A percentile compares a stretch with the other conserved stretches of the same genome.
These are phyloP conservation scores for Ceratorhiza oryzae-sativae DNA, from an alignment of 1,284 basidiomycete genomes.

Conservation along the genomic window DNA sequence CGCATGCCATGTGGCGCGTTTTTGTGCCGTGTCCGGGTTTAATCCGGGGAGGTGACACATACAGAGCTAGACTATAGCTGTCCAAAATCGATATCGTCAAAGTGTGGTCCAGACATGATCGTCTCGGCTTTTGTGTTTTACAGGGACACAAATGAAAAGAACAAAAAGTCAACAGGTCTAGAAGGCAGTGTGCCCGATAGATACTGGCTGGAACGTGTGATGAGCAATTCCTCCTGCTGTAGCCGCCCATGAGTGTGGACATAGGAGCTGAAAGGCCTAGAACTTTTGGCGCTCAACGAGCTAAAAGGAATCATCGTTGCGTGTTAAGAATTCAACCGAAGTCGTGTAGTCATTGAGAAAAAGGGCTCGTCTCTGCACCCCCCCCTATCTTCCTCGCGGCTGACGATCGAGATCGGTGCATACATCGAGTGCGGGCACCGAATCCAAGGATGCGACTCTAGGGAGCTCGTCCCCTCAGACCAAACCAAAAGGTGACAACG, in stretches of 20 bases:
- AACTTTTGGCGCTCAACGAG: too few relatives aligned
- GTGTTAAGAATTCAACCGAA: neutral
- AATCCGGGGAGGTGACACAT: neutral
- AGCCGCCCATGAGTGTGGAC: neutral
- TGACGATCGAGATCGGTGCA: conserved; percentile 8
- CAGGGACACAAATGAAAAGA: neutral
- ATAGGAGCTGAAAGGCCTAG: neutral
- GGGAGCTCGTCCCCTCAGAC: neutral
- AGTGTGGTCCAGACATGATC: too few relatives aligned
- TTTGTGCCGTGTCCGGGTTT: neutral
- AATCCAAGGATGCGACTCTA: neutral
- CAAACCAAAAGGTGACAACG: neutral
- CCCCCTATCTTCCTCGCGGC: conserved; percentile 5
- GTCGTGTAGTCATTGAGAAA: too few relatives aligned
- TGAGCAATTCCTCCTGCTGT: too few relatives aligned
- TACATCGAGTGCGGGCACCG: neutral
- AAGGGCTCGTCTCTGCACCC: too few relatives aligned
- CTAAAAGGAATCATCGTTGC: too few relatives aligned
- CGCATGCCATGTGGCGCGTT: conserved; percentile 11
- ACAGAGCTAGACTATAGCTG: neutral
- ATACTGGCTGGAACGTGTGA: neutral
- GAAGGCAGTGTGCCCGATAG: neutral
- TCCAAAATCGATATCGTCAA: too few relatives aligned
- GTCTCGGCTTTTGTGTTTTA: too few relatives aligned
- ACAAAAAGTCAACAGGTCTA: neutral